Base-by-base conservation (phyloP, 2,329 filamentous ascomycete species). In the Aureobasidium sp. region DNA sequence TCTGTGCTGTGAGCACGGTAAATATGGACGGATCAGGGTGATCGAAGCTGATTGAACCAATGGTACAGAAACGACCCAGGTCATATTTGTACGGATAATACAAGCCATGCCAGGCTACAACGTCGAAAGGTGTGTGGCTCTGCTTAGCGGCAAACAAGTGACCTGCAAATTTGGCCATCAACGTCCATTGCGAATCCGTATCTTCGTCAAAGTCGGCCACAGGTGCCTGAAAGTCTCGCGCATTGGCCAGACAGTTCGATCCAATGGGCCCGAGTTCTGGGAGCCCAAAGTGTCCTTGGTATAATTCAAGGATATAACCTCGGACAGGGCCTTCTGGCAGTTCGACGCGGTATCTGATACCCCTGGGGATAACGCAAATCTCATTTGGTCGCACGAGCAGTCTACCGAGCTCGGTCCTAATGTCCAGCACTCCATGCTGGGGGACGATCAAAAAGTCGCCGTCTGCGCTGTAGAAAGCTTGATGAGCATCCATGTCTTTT, bases 401-500 rank as follows among this genome's bases (percentile, higher is more conserved):
- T 30, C 78, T 79, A 5, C 86, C 86, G n/a, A 88, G 79, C 68
- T 89, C 86, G 2, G 86, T 89, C 68, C 86, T 85, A 48, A 89
- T 85, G 65, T 88, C 83, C 2, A 89, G 76, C 0, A 81, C 76
- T 13, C 86, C 86, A 65, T 85, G 80, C 63, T 89, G 86, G 0
- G 82, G 84, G 3, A 88, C 78, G 50, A 89, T 85, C 58, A 88
- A 74, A 63, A 86, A 81, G 69, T 89, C 86, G n/a, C 86, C 86
- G 63, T 89, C 86, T 0, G 90, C 87, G 4, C 88, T 92, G 79
- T 93, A 95, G 72, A 92, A 95, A 0, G 90, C 90, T 54, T 87
- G 80, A 42, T 83, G 82, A 21, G 80, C 76, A 54, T 80, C 79
- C 91, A 96, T 96, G 70, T 86, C 85, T 71, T 83, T 86, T 25